These are phyloP conservation scores for Lippia alba DNA, from an alignment of 305 asterid species.

Conservation along the genomic window DNA sequence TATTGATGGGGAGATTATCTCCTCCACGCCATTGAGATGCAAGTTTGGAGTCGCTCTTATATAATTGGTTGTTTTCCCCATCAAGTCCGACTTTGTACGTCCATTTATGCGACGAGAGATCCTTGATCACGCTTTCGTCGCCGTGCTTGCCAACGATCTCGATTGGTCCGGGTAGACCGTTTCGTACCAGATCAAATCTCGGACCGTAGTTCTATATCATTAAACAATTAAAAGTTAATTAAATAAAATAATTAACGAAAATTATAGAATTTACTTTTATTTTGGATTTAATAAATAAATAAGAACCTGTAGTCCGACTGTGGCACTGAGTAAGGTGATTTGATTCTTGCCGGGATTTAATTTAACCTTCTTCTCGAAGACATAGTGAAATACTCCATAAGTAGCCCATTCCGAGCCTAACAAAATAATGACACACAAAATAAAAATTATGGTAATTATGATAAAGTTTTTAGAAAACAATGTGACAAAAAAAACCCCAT, in stretches of 20 bases:
- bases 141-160: conserved; percentile 55
- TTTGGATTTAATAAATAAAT: neutral
- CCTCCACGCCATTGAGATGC: conserved; percentile 18
- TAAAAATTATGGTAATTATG: no score
- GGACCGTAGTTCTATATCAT: conserved; percentile 63
- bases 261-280: no score
- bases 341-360: conserved; percentile 59
- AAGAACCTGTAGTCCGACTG: conserved; percentile 58
- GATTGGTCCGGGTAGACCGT: conserved; percentile 66
- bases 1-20: conserved; percentile 45
- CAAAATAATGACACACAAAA: neutral
- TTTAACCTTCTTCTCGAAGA: conserved; percentile 48
- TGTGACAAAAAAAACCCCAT: no score
- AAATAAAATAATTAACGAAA: no score
- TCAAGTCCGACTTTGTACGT: conserved; percentile 56
- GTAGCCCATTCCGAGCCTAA: conserved; percentile 63
- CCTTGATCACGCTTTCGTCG: conserved; percentile 58
- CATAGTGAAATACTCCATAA: conserved; percentile 37
- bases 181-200: conserved; percentile 37
- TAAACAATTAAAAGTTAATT: no score
- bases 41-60: conserved; percentile 38
- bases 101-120: conserved; percentile 68
- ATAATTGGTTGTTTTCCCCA: conserved; percentile 43
- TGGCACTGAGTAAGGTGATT: conserved; percentile 68
- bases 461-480: no score